Evolutionary conservation across 805 yeast genomes (phyloP), one percentile per base, ranked within the genome.

Genomic region (Osmozyma mogii): DNA sequence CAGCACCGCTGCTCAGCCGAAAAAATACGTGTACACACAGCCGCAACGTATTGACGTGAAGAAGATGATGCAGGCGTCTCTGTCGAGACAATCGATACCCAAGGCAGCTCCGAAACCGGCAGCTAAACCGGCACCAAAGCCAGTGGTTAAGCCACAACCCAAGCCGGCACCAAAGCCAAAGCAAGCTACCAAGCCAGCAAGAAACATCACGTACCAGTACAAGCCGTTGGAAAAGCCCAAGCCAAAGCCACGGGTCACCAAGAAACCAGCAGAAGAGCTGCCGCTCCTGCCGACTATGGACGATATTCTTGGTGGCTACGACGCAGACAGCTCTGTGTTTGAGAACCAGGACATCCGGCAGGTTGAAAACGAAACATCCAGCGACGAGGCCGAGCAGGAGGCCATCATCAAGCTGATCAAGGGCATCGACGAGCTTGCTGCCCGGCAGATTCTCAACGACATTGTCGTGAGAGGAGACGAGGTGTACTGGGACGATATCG

Each of bases 401-500:
- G 47, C 46, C 16, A 40, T 72, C 14, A 68, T 72, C 27, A 50
- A 56, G n/a, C 61, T 69, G 6, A 49, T 70, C 25, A 50, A 64
- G 35, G 96, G 95, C 2, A 82, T 89, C 8, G 97, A 89, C 53
- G 75, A 72, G 32, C 45, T 47, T 4, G 79, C 94, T 0, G 95
- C 94, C 8, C 72, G 72, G 38, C 95, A 84, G 50, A 88, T 89
- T 29, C 59, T 89, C 32, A 82, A 81, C 39, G 96, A 89, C 48
- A 84, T 89, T 35, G 81, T 89, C 15, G 81, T 87, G 4, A 78
- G 77, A 31, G 96, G 95, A 9, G 96, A 88, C 49, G 84, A 84
- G 44, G 92, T 89, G 2, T 78, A 72, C 43, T 92, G 97, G 97
- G 89, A 81, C 30, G 97, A 92, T 49, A 82, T 89, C 38, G 95